A percentile compares a stretch with the other conserved stretches of the same genome.
Conservation (phyloP, 1,139 yeast genomes). For the Yamadazyma trypodendri region DNA sequence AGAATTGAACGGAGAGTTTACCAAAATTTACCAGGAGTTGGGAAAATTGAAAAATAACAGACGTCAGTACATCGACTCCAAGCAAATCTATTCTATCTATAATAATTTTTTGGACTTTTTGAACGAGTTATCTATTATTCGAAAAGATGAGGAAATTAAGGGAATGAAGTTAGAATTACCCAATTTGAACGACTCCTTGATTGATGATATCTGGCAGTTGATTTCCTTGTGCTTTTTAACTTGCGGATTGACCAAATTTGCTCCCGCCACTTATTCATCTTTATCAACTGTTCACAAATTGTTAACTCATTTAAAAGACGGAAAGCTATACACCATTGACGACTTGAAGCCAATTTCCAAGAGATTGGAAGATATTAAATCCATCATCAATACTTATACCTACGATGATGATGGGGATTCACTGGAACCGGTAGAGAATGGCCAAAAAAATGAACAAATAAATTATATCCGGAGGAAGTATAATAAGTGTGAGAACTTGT, state of each 20-base stretch:
- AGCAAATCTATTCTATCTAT: conserved; percentile 58
- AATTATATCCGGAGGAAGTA: conserved; percentile 57
- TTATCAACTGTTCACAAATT: conserved; percentile 80
- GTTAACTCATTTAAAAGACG: conserved; percentile 76
- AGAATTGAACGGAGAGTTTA: conserved; percentile 46
- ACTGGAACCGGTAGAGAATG: conserved; percentile 18
- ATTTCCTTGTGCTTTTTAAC: conserved; percentile 83
- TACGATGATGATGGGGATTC: conserved; percentile 35
- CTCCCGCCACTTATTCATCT: conserved; percentile 93
- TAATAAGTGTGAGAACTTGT: conserved; percentile 55
- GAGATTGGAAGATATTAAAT: conserved; percentile 65
- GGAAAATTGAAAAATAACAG: conserved; percentile 63
- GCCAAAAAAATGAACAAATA: conserved; percentile 54
- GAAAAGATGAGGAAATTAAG: conserved; percentile 48
- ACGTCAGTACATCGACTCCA: conserved; percentile 59
- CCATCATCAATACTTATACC: conserved; percentile 47
- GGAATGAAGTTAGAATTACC: conserved; percentile 41
- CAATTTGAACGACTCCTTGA: conserved; percentile 60
- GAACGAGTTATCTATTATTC: conserved; percentile 48
- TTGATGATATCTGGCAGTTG: conserved; percentile 87
- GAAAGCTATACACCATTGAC: conserved; percentile 77
- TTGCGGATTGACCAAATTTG: conserved; percentile 84
- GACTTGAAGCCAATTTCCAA: conserved; percentile 76
- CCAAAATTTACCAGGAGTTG: conserved; percentile 47
- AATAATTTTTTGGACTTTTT: conserved; percentile 51